phyloP scores from a whole-genome alignment of 2,329 filamentous ascomycete genomes.

The Clonostachys sp. region DNA sequence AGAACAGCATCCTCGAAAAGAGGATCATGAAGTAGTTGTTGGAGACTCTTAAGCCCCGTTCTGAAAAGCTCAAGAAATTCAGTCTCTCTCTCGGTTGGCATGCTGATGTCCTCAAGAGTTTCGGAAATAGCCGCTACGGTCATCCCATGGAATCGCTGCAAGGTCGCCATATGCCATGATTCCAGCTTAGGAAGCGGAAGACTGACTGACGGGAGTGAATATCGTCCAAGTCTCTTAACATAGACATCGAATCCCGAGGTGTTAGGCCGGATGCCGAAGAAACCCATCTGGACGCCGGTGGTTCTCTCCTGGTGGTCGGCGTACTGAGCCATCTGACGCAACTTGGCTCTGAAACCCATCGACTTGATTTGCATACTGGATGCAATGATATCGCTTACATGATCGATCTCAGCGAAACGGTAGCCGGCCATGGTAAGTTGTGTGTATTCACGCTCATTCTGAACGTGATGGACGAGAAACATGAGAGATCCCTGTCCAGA shows the following conservation, averaged over 20 bases:
- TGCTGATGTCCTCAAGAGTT: not conserved
- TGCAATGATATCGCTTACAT: constrained; percentile 65
- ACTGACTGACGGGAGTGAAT: constrained; percentile 56
- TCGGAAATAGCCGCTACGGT: constrained; percentile 23
- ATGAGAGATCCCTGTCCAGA: constrained; percentile 72
- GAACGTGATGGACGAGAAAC: constrained; percentile 67
- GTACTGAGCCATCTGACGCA: constrained; percentile 62
- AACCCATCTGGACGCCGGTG: constrained; percentile 40
- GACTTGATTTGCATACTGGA: constrained; percentile 70
- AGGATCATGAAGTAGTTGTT: constrained; percentile 34
- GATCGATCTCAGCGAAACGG: constrained; percentile 67
- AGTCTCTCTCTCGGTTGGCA: constrained; percentile 23
- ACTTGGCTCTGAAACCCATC: constrained; percentile 52
- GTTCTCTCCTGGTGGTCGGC: constrained; percentile 32
- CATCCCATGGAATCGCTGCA: constrained; percentile 42
- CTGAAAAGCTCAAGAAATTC: constrained; percentile 41
- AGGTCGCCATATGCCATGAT: constrained; percentile 48
- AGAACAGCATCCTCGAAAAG: constrained; percentile 41
- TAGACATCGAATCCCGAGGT: constrained; percentile 60
- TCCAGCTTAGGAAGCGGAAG: constrained; percentile 49
- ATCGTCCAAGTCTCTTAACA: constrained; percentile 48
- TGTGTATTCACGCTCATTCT: constrained; percentile 51
- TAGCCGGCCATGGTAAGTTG: constrained; percentile 68
- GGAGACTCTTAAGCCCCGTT: constrained; percentile 31
- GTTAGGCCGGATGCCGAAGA: constrained; percentile 52